A percentile compares a stretch with the other conserved stretches of the same genome.
These are phyloP conservation scores for Eucalyptus victrix DNA, from an alignment of 345 rosid genomes.

Conservation along the genomic window DNA sequence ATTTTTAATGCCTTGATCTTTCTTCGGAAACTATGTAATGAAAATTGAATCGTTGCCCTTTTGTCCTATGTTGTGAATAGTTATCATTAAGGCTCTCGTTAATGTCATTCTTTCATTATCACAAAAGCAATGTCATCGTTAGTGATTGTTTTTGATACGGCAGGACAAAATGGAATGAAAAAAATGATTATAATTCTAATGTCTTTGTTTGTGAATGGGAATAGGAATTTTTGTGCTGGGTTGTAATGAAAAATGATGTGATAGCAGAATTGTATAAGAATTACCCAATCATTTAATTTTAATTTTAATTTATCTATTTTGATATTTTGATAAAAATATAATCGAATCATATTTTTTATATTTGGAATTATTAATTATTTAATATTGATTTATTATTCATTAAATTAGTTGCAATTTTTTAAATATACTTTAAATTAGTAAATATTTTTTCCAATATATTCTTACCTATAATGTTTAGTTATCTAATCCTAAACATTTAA, in stretches of 20 bases:
- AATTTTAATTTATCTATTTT: not conserved
- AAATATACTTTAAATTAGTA: not conserved
- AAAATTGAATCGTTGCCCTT: not conserved
- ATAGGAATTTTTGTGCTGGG: not conserved
- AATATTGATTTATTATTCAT: not conserved
- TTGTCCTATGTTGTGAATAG: not conserved
- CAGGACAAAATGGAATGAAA: not conserved
- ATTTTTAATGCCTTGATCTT: not conserved
- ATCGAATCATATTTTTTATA: not conserved
- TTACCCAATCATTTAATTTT: not conserved
- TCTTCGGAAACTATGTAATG: not conserved
- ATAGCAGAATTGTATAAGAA: not conserved
- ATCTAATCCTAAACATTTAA: not conserved
- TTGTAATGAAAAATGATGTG: not conserved
- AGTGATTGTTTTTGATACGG: not conserved
- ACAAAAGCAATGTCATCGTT: not conserved
- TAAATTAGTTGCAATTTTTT: not conserved
- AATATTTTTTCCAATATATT: not conserved
- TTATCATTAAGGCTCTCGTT: not conserved
- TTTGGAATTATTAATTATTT: not conserved
- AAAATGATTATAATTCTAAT: not conserved
- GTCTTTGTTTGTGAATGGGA: not conserved
- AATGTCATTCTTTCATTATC: not conserved
- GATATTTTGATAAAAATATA: not conserved
- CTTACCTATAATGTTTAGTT: not conserved